Evolutionary conservation across 2,329 filamentous ascomycete species (phyloP).

Genomic region (Grosmannia huntii): DNA sequence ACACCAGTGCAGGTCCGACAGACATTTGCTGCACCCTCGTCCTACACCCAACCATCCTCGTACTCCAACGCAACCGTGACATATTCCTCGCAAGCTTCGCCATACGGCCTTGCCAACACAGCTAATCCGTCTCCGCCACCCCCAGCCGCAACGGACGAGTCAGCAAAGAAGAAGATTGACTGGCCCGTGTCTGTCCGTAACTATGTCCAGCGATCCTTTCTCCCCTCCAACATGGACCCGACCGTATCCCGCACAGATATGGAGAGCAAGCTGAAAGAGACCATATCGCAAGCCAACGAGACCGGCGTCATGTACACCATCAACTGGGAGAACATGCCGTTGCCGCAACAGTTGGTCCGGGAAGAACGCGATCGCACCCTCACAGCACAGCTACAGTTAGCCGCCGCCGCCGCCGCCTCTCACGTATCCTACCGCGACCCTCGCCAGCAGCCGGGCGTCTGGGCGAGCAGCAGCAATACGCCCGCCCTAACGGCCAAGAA

Average conservation of each 20-base stretch:
- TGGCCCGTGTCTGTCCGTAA: constrained; percentile 74
- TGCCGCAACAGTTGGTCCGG: constrained; percentile 75
- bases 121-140: constrained; percentile 14
- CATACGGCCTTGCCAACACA: neutral
- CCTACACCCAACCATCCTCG: constrained; percentile 16
- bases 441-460: neutral
- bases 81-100: neutral
- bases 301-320: constrained; percentile 55
- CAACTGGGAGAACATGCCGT: constrained; percentile 71
- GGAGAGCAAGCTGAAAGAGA: constrained; percentile 70
- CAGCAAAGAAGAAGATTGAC: constrained; percentile 46
- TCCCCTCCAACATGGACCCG: constrained; percentile 53
- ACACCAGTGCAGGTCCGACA: constrained; percentile 30
- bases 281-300: constrained; percentile 74
- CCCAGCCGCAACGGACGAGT: neutral
- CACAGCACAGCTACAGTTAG: constrained; percentile 1
- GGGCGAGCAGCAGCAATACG: constrained; percentile 5
- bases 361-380: constrained; percentile 41
- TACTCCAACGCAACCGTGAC: neutral
- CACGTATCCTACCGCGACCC: constrained; percentile 1
- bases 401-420: constrained; percentile 1
- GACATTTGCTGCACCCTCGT: constrained; percentile 16
- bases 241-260: constrained; percentile 56
- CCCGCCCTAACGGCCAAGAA: constrained; percentile 45
- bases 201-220: constrained; percentile 85